Conservation (phyloP, 2,329 filamentous ascomycete species). For the Colletotrichum shisoi region DNA sequence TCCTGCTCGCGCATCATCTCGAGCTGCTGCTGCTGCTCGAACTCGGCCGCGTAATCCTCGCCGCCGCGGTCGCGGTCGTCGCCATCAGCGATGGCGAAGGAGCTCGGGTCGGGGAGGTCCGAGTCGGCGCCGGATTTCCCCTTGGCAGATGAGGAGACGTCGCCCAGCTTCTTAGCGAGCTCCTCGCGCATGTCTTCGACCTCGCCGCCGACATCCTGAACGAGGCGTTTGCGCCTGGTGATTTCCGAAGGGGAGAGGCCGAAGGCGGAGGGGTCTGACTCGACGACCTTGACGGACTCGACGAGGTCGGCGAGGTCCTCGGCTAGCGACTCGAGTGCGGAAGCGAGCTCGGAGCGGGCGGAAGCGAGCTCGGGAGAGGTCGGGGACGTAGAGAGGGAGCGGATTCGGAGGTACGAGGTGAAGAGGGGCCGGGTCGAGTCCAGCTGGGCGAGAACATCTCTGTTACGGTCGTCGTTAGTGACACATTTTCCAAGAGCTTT, state of each 20-base stretch:
- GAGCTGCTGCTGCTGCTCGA: constrained; percentile 89
- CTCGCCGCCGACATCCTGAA: constrained; percentile 88
- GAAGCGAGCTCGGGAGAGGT: constrained; percentile 85
- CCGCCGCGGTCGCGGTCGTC: constrained; percentile 57
- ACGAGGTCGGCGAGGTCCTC: constrained; percentile 90
- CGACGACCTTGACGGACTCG: constrained; percentile 85
- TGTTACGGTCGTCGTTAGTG: constrained; percentile 49
- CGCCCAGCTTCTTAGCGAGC: constrained; percentile 67
- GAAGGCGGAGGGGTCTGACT: constrained; percentile 85
- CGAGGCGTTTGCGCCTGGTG: constrained; percentile 77
- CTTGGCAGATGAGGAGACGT: constrained; percentile 39
- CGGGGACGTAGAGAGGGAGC: constrained; percentile 76
- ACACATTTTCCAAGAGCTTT: background rate
- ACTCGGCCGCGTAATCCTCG: constrained; percentile 74
- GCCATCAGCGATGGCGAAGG: constrained; percentile 67
- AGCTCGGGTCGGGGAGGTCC: constrained; percentile 63
- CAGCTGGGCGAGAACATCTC: constrained; percentile 87
- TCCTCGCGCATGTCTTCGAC: constrained; percentile 89
- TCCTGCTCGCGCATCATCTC: constrained; percentile 96
- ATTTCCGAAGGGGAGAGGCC: constrained; percentile 87
- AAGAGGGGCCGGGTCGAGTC: constrained; percentile 84
- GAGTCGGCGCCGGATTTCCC: constrained; percentile 45
- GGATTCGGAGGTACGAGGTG: constrained; percentile 94
- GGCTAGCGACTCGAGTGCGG: constrained; percentile 71
- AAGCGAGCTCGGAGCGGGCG: constrained; percentile 73